A percentile compares a stretch with the other conserved stretches of the same genome.
These are phyloP conservation scores for Zasmidium citrigriseum DNA, from an alignment of 2,329 filamentous ascomycete genomes.

Conservation along the genomic window DNA sequence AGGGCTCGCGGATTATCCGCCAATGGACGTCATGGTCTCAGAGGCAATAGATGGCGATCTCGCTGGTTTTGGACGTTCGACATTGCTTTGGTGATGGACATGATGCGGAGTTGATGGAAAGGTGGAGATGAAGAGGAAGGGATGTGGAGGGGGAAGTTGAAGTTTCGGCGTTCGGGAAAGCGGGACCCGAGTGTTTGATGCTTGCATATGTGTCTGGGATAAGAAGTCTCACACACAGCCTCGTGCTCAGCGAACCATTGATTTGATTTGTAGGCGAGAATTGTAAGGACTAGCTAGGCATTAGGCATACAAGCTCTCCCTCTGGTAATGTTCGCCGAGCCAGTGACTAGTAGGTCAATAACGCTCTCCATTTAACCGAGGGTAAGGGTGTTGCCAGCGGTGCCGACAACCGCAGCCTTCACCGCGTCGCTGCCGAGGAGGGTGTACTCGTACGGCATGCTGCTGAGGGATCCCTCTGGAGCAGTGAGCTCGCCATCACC, in stretches of 20 bases:
- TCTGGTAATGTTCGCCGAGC: no score
- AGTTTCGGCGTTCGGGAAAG: background rate
- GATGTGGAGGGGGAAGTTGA: background rate
- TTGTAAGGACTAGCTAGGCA: no score
- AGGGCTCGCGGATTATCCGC: background rate
- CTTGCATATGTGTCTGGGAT: background rate
- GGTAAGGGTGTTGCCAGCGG: constrained; percentile 41
- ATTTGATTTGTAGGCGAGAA: no score
- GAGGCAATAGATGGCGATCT: background rate
- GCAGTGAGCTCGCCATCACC: constrained; percentile 38
- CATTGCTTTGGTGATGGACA: background rate
- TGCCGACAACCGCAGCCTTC: constrained; percentile 42
- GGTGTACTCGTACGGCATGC: constrained; percentile 37
- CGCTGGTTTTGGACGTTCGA: background rate
- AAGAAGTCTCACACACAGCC: background rate
- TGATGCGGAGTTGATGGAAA: background rate
- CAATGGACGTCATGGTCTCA: background rate
- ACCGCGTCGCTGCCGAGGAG: constrained; percentile 38
- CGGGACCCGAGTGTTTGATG: background rate
- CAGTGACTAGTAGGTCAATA: no score
- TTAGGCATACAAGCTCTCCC: no score
- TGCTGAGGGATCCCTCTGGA: constrained; percentile 34
- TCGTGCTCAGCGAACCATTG: background rate
- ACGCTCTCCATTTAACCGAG: constrained; percentile 31
- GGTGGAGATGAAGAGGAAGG: background rate